A percentile compares a stretch with the other conserved stretches of the same genome.
Conservation (phyloP, 345 rosid species). For the Ceriops decandra region DNA sequence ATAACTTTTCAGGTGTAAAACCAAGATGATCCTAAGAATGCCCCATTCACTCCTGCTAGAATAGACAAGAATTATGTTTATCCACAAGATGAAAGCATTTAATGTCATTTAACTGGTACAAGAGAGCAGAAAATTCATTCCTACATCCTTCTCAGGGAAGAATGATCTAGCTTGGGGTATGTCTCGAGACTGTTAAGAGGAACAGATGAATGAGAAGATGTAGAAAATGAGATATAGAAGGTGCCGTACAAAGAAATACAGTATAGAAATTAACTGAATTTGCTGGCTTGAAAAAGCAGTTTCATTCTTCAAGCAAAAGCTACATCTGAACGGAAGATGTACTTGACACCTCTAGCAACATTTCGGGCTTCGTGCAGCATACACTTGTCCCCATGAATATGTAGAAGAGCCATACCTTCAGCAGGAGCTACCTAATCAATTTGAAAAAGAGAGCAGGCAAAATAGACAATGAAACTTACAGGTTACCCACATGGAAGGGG, state of each 20-base stretch:
- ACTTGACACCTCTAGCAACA: constrained; percentile 75
- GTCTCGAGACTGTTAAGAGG: too few relatives aligned
- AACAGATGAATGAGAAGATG: not conserved
- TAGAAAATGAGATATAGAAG: constrained; percentile 7
- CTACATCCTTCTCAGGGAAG: too few relatives aligned
- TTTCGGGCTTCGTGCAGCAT: constrained; percentile 88
- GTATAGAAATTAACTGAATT: constrained; percentile 12
- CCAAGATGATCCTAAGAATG: too few relatives aligned
- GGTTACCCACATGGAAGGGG: constrained; percentile 1
- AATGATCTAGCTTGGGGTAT: too few relatives aligned
- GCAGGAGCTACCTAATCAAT: constrained; percentile 65
- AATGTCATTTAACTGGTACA: too few relatives aligned
- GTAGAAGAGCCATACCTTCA: constrained; percentile 93
- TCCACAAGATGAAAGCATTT: too few relatives aligned
- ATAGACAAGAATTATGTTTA: too few relatives aligned
- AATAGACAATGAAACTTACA: not conserved
- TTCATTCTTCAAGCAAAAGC: constrained; percentile 61
- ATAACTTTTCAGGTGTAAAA: too few relatives aligned
- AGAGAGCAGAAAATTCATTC: too few relatives aligned
- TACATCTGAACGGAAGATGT: constrained; percentile 86
- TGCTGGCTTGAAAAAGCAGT: constrained; percentile 2
- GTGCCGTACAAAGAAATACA: not conserved
- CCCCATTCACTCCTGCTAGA: too few relatives aligned
- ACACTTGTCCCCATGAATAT: constrained; percentile 87
- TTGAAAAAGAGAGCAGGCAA: constrained; percentile 5